Evolutionary conservation across 2,329 filamentous ascomycete genomes (phyloP), one percentile per base, ranked within the genome.

Genomic region (Sphaceloma murrayae): DNA sequence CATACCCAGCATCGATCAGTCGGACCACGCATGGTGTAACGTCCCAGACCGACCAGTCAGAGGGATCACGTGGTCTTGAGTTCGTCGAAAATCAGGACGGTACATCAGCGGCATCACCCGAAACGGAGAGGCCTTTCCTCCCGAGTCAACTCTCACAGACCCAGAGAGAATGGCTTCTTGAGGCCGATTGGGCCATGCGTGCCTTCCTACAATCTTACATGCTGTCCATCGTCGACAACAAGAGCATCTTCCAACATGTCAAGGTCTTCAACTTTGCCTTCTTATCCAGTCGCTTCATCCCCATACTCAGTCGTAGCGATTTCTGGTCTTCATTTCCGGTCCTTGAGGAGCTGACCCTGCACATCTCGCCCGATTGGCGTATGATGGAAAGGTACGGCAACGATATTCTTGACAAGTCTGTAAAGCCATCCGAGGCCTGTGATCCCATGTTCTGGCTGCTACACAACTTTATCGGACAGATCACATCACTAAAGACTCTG

Each of bases 181-280:
- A 84, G 56, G 74, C 77, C 3, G 73, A 78, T 43, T 82, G 79
- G 76, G 78, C 78, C 5, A 78, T 84, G 51, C 67, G 74, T 43
- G 79, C 78, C 13, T 79, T 84, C 56, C 66, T 84, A 34, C 74
- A 78, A 38, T 80, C 79, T 1, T 84, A 80, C 52, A 72, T 78
- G 51, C 71, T 82, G 36, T 73, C 77, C 1, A 59, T 83, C 32
- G 73, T 78, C 17, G 77, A 82, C 53, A 80, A 80, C 48, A 63
- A 65, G 3, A 51, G 54, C 4, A 69, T 65, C 1, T 81, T 83
- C 51, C 48, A 55, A 5, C 60, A 66, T 4, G 67, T 85, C 32
- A 72, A 70, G 16, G 75, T 70, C 4, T 57, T 85, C 31, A 80
- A 73, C 24, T 69, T 85, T 40, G 73, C 78, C 39, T 76, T 77